These are phyloP conservation scores for Cryomyces minteri DNA, from an alignment of 495 filamentous ascomycete genomes.

Conservation along the genomic window DNA sequence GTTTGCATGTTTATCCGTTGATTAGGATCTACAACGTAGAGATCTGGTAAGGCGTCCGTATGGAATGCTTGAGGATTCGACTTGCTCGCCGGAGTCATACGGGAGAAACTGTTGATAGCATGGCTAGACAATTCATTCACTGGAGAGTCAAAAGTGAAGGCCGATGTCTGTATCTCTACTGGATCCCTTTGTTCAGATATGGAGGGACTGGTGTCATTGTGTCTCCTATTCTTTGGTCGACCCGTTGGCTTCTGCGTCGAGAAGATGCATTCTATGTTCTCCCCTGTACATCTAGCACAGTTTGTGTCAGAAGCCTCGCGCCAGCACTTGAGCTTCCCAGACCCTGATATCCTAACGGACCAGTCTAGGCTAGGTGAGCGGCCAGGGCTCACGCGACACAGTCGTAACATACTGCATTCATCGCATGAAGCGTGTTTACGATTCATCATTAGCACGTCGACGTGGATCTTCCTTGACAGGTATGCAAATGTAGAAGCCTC, in stretches of 20 bases:
- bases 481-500: no score
- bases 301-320: constrained; percentile 6
- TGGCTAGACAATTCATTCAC: background rate
- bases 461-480: no score
- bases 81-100: background rate
- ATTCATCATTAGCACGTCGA: no score
- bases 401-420: constrained; percentile 12
- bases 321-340: constrained; percentile 19
- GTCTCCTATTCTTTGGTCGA: constrained; percentile 15
- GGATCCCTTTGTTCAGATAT: background rate
- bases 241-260: constrained; percentile 21
- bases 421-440: constrained; percentile 16
- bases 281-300: constrained; percentile 14
- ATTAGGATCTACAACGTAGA: no score
- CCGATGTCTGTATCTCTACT: background rate
- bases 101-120: no score
- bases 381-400: no score
- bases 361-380: no score
- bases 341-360: constrained; percentile 4
- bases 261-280: constrained; percentile 18
- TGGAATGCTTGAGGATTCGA: background rate
- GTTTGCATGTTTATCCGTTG: no score
- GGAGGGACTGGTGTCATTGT: background rate
- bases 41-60: no score
- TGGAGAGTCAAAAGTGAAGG: background rate